Base-by-base conservation (phyloP, 495 filamentous ascomycete species). In the Podospora appendiculata region DNA sequence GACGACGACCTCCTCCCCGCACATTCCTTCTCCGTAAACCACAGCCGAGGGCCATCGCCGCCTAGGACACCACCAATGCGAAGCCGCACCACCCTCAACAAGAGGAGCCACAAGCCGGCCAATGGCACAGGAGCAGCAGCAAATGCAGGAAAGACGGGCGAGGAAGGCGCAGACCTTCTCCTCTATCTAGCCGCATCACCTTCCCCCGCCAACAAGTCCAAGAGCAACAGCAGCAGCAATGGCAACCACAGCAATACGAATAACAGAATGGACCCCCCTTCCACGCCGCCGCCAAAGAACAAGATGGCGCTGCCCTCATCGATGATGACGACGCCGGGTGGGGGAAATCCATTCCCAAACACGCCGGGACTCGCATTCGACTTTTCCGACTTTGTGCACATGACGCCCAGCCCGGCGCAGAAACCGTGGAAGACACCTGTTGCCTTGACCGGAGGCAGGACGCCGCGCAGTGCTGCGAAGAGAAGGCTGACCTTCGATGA, bases 351-450 rank as follows among this genome's bases (percentile, higher is more conserved):
- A 6, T 83, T 84, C 54, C 77, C 81, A 19, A 73, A 69, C 43
- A 86, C 84, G 3, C 84, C 84, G 1, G 73, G 74, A 7, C 70
- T 79, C 50, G 81, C 82, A 53, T 95, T 96, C 71, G 93, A 96
- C 71, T 96, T 96, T 70, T 83, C 90, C 8, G 94, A 97, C 64
- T 99, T 95, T 64, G 85, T 97, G 53, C 95, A 99, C 63, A 88
- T 96, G 68, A 95, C 93, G 12, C 93, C 94, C 6, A 93, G 88
- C 58, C 94, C 93, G 3, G 93, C 90, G 10, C 93, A 96, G 68
- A 88, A 82, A 52, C 77, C 83, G 5, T 96, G 84, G 84, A 74
- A 86, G 79, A 82, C 72, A 81, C 93, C 51, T 74, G 82, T 61
- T 64, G 56, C 61, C 1, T 49, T 49, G 10, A 10, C 36, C 36